A percentile compares a stretch with the other conserved stretches of the same genome.
Conservation (phyloP, 345 rosid genomes). For the Salix dunnii region DNA sequence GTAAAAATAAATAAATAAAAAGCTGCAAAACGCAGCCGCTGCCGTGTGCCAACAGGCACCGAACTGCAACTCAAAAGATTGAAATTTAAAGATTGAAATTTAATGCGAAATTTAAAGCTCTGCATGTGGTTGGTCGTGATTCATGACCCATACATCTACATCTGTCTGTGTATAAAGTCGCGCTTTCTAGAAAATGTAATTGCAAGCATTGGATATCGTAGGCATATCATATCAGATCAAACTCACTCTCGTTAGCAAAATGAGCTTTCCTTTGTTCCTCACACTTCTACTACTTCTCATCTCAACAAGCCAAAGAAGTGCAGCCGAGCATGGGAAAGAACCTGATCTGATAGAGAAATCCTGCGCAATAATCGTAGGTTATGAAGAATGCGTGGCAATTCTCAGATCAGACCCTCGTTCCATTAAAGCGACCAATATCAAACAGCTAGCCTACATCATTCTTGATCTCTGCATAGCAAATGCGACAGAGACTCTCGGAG, state of each 20-base stretch:
- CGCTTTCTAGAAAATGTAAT: neutral
- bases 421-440: neutral
- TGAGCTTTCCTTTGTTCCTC: neutral
- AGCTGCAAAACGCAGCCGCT: too few species aligned
- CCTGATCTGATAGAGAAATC: slow-evolving; percentile 2
- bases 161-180: neutral
- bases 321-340: neutral
- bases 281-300: neutral
- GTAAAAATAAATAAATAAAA: too few species aligned
- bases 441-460: slow-evolving; percentile 2
- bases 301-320: neutral
- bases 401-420: slow-evolving; percentile 6
- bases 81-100: too few species aligned
- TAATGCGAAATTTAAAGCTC: neutral
- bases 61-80: too few species aligned
- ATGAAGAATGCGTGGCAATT: neutral
- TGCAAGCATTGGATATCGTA: neutral
- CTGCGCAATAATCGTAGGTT: neutral
- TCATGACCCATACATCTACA: neutral
- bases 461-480: slow-evolving; percentile 8
- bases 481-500: neutral
- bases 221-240: neutral
- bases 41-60: too few species aligned
- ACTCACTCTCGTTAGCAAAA: neutral
- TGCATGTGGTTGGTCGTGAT: neutral